Base-by-base conservation (phyloP, 2,329 filamentous ascomycete genomes). In the Talaromyces sp. region DNA sequence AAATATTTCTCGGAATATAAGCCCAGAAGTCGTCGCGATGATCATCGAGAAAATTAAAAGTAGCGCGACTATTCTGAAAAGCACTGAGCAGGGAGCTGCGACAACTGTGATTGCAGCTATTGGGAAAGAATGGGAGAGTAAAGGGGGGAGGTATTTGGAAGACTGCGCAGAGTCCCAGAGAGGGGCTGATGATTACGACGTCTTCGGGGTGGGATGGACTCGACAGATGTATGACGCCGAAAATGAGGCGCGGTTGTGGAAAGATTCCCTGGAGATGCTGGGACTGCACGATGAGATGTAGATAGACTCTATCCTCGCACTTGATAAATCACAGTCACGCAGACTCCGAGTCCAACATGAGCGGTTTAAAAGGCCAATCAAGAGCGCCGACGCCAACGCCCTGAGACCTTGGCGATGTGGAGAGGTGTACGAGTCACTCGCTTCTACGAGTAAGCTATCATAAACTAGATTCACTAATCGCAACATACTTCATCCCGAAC, bases 61-160 rank as follows among this genome's bases (percentile, higher is more conserved):
- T 16, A 7, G 31, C 11, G 16, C 33, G 31, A 10, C 59, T 19
- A 60, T 65, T 16, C 65, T 73, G 63, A 78, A 78, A 67, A 73
- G 63, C 13, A 14, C 65, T 0, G 73, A 68, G 50, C 77, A 80
- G 68, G 77, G 75, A 22, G 78, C 76, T 60, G 75, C 77, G 13
- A 79, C 76, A 22, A 73, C 70, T 31, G 71, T 79, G 5, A 69
- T 69, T 58, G 76, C 76, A 31, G 75, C 73, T 2, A 65, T 78
- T 31, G 69, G 69, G 0, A 68, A 69, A 58, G 74, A 74, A 61
- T 74, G 68, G 60, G 69, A 69, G 45, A 66, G 65, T 2, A 74
- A 68, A 35, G 76, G 76, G 0, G 76, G 75, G 0, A 68, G 54
- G 62, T 79, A 78, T 69, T 59, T 78, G 52, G 67, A 69, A 54